Base-by-base conservation (phyloP, 352 stramenopile species). In the Phytophthora capsici region DNA sequence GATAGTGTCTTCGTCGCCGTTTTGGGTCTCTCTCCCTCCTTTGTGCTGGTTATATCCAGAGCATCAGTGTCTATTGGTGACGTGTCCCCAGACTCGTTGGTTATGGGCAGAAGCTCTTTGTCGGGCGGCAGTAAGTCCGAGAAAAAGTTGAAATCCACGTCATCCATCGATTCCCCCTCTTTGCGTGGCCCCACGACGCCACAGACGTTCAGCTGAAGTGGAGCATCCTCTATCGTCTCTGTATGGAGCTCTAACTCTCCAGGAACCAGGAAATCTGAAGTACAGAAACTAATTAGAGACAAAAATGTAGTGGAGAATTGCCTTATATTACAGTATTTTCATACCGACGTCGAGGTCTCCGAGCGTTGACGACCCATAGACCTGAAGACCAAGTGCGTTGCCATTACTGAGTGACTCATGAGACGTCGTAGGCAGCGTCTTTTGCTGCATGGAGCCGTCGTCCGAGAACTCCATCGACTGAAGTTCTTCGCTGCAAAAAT, bases 121-220 rank as follows among this genome's bases (percentile, higher is more conserved):
- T 69, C 58, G 19, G 30, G 19, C 41, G 53, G 55, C 32, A 72
- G 37, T 14, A 76, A 60, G 45, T 71, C 62, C 5, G 67, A 75
- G 34, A 75, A 25, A 40, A 75, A 75, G 40, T 47, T 58, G 55
- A 75, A 43, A 51, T 71, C 62, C 38, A 71, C 22, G 47, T 75
- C 67, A 17, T 69, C 67, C 17, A 59, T 51, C 17, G 52, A 23
- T 23, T 12, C 17, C 8, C n/a, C 26, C 4, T 52, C 36, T 43
- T 28, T 38, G 4, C 41, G 9, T 17, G 23, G 17, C 4, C 16
- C 49, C 17, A 56, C 44, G 1, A 68, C 17, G 10, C 63, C 63
- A 28, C 20, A 58, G 5, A 20, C 37, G 22, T 63, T 71, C 2
- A 71, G 17, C 28, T 67, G 20, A 19, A 71, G 63, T 4, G 57